Evolutionary conservation across 805 yeast genomes (phyloP), one percentile per base, ranked within the genome.

Genomic region (Candida tibetensis): DNA sequence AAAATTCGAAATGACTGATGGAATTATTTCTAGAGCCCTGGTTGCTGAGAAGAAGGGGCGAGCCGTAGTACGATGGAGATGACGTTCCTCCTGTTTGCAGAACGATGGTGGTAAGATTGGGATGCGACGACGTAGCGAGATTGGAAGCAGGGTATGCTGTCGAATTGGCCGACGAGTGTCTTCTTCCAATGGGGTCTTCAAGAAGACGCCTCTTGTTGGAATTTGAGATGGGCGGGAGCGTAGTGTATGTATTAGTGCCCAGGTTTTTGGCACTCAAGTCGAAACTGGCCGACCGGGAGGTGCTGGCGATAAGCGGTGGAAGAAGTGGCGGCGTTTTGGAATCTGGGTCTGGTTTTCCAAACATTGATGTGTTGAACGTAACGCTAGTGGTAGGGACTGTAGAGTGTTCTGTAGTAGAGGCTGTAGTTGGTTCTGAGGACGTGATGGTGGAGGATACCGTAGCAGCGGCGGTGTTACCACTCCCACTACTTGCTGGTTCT

Each of bases 341-440:
- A 15, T 7, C 9, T 5, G 32, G 32, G 32, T 35, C 38, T 16
- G 45, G 36, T n/a, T 46, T 42, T 36, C 55, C 56, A 44, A 69
- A 69, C 61, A 69, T 68, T 4, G 68, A 58, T 2, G 73, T 67
- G 37, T 69, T 69, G 53, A 69, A 69, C 9, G 71, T 55, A 19
- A 69, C 62, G n/a, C 14, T 12, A 12, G 15, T 9, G 15, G 29
- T 7, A 22, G 8, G 8, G 10, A 22, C 8, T 22, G 26, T 22
- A 22, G 26, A 15, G 15, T 7, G 26, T n/a, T 1, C 19, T 21
- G 17, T 27, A 15, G 13, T 15, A 16, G 16, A 23, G 15, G 17
- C 28, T 17, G 26, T 5, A 21, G 34, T 5, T 4, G 17, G 29
- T 4, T 22, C 35, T 15, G 27, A 7, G 26, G 34, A 4, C n/a